Conservation (phyloP, 805 yeast species). For the Starmerella floricola region DNA sequence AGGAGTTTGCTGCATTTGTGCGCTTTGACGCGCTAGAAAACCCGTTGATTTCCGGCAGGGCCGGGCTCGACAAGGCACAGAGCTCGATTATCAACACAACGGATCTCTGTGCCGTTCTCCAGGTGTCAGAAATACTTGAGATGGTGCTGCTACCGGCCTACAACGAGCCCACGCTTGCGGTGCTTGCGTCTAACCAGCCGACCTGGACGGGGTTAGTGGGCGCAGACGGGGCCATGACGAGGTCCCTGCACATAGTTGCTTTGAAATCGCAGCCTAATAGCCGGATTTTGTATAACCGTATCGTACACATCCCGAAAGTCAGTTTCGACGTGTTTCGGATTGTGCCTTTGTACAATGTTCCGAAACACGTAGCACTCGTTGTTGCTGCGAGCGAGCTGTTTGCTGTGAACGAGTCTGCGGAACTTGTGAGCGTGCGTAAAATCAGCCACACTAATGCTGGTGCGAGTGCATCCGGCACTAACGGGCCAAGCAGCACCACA, state of each 20-base stretch:
- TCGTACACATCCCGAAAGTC: slow-evolving; percentile 36
- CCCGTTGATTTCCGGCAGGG: slow-evolving; percentile 42
- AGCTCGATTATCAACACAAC: background rate
- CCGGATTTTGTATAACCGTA: background rate
- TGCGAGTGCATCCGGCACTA: too few relatives aligned
- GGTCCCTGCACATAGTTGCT: background rate
- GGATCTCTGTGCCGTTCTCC: background rate
- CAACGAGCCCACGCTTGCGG: slow-evolving; percentile 69
- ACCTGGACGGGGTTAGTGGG: slow-evolving; percentile 74
- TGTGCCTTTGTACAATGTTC: slow-evolving; percentile 38
- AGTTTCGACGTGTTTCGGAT: slow-evolving; percentile 65
- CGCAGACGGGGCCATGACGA: slow-evolving; percentile 24
- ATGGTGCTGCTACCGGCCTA: slow-evolving; percentile 61
- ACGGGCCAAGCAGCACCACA: too few relatives aligned
- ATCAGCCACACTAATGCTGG: too few relatives aligned
- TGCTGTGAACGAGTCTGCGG: background rate
- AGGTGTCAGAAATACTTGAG: slow-evolving; percentile 42
- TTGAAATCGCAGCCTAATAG: background rate
- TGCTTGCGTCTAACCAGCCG: slow-evolving; percentile 44
- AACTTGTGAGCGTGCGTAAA: background rate
- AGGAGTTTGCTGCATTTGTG: slow-evolving; percentile 9
- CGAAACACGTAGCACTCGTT: slow-evolving; percentile 4
- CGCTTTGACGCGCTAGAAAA: slow-evolving; percentile 37
- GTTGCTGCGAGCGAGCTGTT: slow-evolving; percentile 1
- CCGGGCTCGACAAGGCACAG: background rate